Base-by-base conservation (phyloP, 495 filamentous ascomycete genomes). In the Trichoderma erinaceum region DNA sequence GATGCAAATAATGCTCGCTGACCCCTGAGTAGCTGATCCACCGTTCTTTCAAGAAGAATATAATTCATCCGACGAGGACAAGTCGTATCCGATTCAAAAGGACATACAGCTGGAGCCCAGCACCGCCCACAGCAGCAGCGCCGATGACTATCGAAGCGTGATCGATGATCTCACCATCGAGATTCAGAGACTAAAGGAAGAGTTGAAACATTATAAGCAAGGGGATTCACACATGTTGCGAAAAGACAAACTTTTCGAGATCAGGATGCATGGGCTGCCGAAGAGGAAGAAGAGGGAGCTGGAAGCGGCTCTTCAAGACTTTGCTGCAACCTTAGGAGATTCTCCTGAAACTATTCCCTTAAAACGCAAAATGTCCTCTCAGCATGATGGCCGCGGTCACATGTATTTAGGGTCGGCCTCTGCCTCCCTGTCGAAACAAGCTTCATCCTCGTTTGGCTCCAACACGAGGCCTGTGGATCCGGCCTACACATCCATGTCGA, bases 111-210 rank as follows among this genome's bases (percentile, higher is more conserved):
- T 65, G 12, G 58, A 18, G 12, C 73, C 73, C n/a, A 70, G 73
- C 4, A 69, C 72, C 46, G 75, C 79, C 11, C 81, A 78, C 25
- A 83, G 84, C 64, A 84, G 79, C 68, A 85, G 83, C 56, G 82
- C 78, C 64, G 86, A 85, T 50, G 86, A 86, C 69, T 88, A 81
- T 66, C 79, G 88, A 64, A 85, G 86, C 69, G 86, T 91, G 43
- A 90, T 91, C 56, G 89, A 91, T 69, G 89, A 91, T 71, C 73
- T 91, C 66, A 91, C 89, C 0, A 77, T 91, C 44, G 87, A 89
- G 71, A 90, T 89, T 76, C 84, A 91, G 72, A 86, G 84, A 68
- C 75, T 93, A 64, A 91, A 88, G 76, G 83, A 85, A 70, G 87
- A 86, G 71, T 69, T 94, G 68, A 86, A 80, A 71, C 86, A 86